phyloP scores from a whole-genome alignment of 2,329 filamentous ascomycete genomes.

The Arachnopeziza araneosa region DNA sequence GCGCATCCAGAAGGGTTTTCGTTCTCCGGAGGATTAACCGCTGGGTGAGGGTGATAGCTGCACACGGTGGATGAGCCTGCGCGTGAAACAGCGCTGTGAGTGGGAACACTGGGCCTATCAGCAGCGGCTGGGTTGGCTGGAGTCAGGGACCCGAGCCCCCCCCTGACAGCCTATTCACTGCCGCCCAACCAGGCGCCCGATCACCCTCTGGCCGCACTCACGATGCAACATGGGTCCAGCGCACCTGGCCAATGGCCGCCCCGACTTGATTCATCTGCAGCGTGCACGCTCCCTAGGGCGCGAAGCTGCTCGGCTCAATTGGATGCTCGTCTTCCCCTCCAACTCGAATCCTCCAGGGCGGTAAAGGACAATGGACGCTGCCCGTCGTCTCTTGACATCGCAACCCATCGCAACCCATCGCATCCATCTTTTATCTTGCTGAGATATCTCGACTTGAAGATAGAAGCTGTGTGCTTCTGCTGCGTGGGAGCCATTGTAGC shows the following conservation, averaged over 20 bases:
- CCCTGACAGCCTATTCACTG: neutral
- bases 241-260: conserved; percentile 13
- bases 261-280: conserved; percentile 1
- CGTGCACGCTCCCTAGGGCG: conserved; percentile 16
- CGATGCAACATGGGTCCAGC: conserved; percentile 7
- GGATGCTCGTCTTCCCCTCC: conserved; percentile 15
- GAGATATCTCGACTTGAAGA: neutral
- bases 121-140: no score
- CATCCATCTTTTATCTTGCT: neutral
- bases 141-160: neutral
- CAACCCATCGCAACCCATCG: neutral
- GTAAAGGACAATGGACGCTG: neutral
- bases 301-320: conserved; percentile 21
- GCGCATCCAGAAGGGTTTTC: neutral
- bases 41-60: neutral
- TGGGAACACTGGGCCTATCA: neutral
- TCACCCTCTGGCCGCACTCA: conserved; percentile 12
- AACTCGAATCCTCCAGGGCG: conserved; percentile 4
- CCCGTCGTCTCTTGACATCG: neutral
- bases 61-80: neutral
- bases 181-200: conserved; percentile 21
- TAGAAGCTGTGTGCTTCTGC: neutral
- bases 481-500: neutral
- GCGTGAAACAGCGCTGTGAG: neutral
- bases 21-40: neutral